Conservation (phyloP, 2,329 filamentous ascomycete genomes). For the Coleophoma crateriformis region DNA sequence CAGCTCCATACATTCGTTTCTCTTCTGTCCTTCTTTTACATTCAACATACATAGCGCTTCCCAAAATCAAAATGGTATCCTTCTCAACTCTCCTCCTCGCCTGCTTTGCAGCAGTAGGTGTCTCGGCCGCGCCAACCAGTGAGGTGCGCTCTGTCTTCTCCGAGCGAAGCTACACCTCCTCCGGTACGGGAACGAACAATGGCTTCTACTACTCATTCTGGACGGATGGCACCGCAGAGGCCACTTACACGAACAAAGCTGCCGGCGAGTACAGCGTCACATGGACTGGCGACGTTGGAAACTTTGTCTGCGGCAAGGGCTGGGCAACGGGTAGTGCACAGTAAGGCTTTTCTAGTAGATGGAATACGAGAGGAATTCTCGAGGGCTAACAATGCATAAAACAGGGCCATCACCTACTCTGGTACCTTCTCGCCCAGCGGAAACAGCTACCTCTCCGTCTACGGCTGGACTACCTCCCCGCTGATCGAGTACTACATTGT, state of each 20-base stretch:
- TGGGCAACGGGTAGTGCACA: constrained; percentile 34
- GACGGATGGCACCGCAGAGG: constrained; percentile 43
- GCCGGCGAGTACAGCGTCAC: constrained; percentile 42
- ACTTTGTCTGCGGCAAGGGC: constrained; percentile 45
- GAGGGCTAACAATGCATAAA: not conserved
- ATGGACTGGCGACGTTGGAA: constrained; percentile 37
- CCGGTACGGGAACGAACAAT: constrained; percentile 44
- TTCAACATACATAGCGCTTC: too few relatives aligned
- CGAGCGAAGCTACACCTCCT: constrained; percentile 17
- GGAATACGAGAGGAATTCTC: too few relatives aligned
- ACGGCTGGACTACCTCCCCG: constrained; percentile 43
- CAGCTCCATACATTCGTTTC: too few relatives aligned
- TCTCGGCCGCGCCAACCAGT: too few relatives aligned
- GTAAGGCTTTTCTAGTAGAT: constrained; percentile 3
- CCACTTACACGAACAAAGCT: constrained; percentile 48
- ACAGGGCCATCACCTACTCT: constrained; percentile 34
- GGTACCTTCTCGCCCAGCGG: constrained; percentile 34
- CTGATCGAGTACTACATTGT: constrained; percentile 16
- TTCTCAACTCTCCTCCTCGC: too few relatives aligned
- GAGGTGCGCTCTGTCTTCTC: too few relatives aligned
- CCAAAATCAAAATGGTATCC: too few relatives aligned
- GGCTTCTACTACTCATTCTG: constrained; percentile 58
- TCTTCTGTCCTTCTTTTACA: too few relatives aligned
- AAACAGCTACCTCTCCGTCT: constrained; percentile 47
- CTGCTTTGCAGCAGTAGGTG: too few relatives aligned